Base-by-base conservation (phyloP, 106 monocot genomes). In the Allium cepa region DNA sequence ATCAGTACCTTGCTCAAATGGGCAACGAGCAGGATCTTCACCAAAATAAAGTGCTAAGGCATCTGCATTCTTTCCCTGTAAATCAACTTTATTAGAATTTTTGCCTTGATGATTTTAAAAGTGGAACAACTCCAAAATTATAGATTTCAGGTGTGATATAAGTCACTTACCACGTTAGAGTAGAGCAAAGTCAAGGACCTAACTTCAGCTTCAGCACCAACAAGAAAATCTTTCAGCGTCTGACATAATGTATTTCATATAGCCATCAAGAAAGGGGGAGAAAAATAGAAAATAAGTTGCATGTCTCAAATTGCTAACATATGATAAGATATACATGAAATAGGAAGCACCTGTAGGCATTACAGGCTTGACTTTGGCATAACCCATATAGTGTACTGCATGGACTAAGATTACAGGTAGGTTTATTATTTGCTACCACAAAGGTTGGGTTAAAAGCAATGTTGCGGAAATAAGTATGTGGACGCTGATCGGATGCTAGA, bases 221-320 rank as follows among this genome's bases (percentile, higher is more conserved):
- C 68, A 66, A 95, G 83, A 71, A 95, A 95, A 48, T 76, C 83
- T 77, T 84, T 88, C 81, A 95, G 79, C 62, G 76, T 91, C 95
- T 95, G 81, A 60, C 53, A 82, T 53, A 46, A 65, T 7, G 15
- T 27, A 50, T 18, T 4, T 10, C 8, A 16, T 5, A n/a, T 28
- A 72, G 27, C 62, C 49, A 3, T 28, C 5, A 53, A 60, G 26
- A 28, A 3, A 14, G 70, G 5, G 13, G 56, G n/a, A 2, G 18
- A 50, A 17, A 10, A 50, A 50, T 10, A 13, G 3, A 50, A 60
- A 26, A 60, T 50, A 22, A 22, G 22, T 36, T 36, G 36, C 36
- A 36, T 36, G 36, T 36, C 36, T 36, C 36, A 36, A 36, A 36
- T 36, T 36, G 36, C 36, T 36, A 36, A 36, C 36, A 36, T 36